Evolutionary conservation across 2,329 filamentous ascomycete species (phyloP).

Genomic region (Alternaria incomplexa): DNA sequence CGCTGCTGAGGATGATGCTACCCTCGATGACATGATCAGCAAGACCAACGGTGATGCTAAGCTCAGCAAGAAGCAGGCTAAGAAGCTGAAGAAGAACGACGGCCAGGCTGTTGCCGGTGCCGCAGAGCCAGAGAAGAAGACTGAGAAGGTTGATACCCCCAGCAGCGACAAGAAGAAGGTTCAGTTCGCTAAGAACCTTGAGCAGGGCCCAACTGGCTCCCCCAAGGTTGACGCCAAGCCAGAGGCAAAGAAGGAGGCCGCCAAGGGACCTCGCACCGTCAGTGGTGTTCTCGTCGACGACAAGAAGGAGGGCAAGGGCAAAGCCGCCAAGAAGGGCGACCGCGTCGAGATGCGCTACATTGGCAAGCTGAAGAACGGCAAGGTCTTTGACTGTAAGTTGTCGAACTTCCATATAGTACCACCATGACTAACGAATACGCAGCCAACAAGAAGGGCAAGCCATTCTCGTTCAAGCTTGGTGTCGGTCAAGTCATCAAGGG

Average conservation of each 20-base stretch:
- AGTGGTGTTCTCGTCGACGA: slow-evolving; percentile 93
- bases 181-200: slow-evolving; percentile 98
- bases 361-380: slow-evolving; percentile 89
- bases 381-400: slow-evolving; percentile 87
- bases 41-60: slow-evolving; percentile 75
- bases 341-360: slow-evolving; percentile 96
- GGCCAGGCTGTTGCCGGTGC: slow-evolving; percentile 73
- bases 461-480: slow-evolving; percentile 94
- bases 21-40: slow-evolving; percentile 83
- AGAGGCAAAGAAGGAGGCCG: slow-evolving; percentile 58
- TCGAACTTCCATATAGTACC: not conserved
- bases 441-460: slow-evolving; percentile 99
- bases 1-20: slow-evolving; percentile 66
- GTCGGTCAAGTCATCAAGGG: slow-evolving; percentile 97
- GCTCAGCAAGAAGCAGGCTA: slow-evolving; percentile 93
- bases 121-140: slow-evolving; percentile 60
- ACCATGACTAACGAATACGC: slow-evolving; percentile 27
- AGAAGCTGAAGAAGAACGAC: slow-evolving; percentile 99
- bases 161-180: slow-evolving; percentile 81
- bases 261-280: slow-evolving; percentile 73
- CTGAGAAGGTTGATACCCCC: slow-evolving; percentile 57
- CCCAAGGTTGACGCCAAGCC: slow-evolving; percentile 53
- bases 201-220: slow-evolving; percentile 82
- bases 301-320: slow-evolving; percentile 87
- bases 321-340: slow-evolving; percentile 87